Conservation (phyloP, 176 grass and related monocot species). For the Elaeis guineensis region DNA sequence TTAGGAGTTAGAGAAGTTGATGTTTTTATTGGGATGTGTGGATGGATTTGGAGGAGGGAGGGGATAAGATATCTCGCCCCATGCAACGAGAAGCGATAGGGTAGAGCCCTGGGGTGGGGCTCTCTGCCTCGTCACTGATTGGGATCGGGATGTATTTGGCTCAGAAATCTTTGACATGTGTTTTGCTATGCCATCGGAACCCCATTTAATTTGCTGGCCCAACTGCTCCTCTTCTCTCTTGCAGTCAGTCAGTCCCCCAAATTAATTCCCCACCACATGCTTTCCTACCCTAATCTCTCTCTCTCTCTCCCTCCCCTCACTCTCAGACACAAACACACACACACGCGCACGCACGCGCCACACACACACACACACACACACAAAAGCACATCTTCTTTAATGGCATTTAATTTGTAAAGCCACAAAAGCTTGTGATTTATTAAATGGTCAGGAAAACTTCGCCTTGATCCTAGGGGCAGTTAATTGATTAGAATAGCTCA, state of each 20-base stretch:
- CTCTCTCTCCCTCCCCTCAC: too few species aligned
- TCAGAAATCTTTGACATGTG: not conserved
- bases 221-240: not conserved
- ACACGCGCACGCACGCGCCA: too few species aligned
- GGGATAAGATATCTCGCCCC: not conserved
- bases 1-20: not conserved
- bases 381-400: conserved; percentile 24
- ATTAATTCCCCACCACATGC: conserved; percentile 3
- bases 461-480: conserved; percentile 5
- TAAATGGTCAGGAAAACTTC: conserved; percentile 25
- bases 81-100: not conserved
- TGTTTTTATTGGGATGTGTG: conserved; percentile 12
- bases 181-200: not conserved
- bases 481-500: not conserved
- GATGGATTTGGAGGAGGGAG: not conserved
- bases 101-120: not conserved
- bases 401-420: conserved; percentile 46
- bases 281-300: not conserved
- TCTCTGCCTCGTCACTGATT: not conserved
- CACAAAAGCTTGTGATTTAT: conserved; percentile 33
- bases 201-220: conserved; percentile 1
- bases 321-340: conserved; percentile 13
- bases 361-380: conserved; percentile 20
- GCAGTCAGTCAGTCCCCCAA: not conserved
- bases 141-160: not conserved